Evolutionary conservation across 192 early-diverging fungal genomes (phyloP).

Genomic region (Linnemannia schmuckeri): DNA sequence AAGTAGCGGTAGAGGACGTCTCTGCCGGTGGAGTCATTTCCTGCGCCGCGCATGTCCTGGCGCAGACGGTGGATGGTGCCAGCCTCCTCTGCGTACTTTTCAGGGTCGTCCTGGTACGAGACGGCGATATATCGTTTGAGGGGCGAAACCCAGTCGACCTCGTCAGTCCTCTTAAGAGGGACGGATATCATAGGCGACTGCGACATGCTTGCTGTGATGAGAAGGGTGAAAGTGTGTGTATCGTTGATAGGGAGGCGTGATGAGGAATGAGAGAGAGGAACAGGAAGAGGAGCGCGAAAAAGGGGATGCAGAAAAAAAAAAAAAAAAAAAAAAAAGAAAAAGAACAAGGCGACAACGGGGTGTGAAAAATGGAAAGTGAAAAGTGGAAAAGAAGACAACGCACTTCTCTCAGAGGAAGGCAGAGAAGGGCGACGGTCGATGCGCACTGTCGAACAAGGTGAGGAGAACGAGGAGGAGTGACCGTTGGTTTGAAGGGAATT

Average conservation of each 20-base stretch:
- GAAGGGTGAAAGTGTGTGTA: neutral
- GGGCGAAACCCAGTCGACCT: conserved; percentile 90
- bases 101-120: conserved; percentile 94
- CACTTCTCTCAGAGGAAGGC: neutral
- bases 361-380: conserved; percentile 4
- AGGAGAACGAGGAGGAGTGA: neutral
- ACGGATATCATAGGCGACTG: conserved; percentile 71
- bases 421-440: too few relatives aligned
- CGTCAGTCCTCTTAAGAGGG: conserved; percentile 90
- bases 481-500: neutral
- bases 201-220: conserved; percentile 44
- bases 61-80: conserved; percentile 89
- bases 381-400: neutral
- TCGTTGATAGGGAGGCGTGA: neutral
- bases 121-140: conserved; percentile 87
- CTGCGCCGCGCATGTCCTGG: conserved; percentile 96
- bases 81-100: conserved; percentile 87
- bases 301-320: neutral
- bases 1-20: conserved; percentile 98
- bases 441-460: too few relatives aligned
- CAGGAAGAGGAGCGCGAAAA: neutral
- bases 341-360: conserved; percentile 4
- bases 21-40: conserved; percentile 92
- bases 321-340: neutral
- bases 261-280: neutral